Evolutionary conservation across 805 yeast genomes (phyloP).

Genomic region (Ogataea thermomethanolica): DNA sequence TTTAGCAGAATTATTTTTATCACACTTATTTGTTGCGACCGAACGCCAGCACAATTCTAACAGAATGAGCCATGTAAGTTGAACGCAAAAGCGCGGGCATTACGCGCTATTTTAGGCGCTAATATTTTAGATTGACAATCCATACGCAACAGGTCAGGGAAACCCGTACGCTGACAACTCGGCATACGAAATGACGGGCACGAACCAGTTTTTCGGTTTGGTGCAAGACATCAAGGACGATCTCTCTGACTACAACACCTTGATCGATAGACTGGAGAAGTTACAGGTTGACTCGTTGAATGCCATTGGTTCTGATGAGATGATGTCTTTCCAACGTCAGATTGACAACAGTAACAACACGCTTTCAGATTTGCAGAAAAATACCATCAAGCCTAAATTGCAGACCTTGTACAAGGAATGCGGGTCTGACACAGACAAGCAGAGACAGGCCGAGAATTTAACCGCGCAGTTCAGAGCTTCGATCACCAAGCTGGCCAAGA

Average conservation of each 20-base stretch:
- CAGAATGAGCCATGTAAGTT: slow-evolving; percentile 17
- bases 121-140: slow-evolving; percentile 20
- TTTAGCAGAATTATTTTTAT: slow-evolving; percentile 8
- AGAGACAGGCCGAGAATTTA: slow-evolving; percentile 85
- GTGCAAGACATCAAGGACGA: slow-evolving; percentile 66
- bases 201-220: slow-evolving; percentile 59
- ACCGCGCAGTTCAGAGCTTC: slow-evolving; percentile 81
- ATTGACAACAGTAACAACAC: slow-evolving; percentile 75
- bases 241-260: slow-evolving; percentile 65
- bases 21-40: slow-evolving; percentile 5
- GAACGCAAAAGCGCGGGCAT: slow-evolving; percentile 4
- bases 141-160: slow-evolving; percentile 25
- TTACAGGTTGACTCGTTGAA: slow-evolving; percentile 68
- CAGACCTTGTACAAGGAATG: slow-evolving; percentile 72
- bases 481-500: slow-evolving; percentile 81
- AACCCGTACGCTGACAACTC: slow-evolving; percentile 20
- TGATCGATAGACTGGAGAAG: slow-evolving; percentile 65
- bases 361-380: slow-evolving; percentile 70
- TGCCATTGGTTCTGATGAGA: slow-evolving; percentile 70
- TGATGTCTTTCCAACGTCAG: slow-evolving; percentile 65
- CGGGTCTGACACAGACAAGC: slow-evolving; percentile 71
- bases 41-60: background rate
- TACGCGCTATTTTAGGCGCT: slow-evolving; percentile 6
- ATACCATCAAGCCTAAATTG: slow-evolving; percentile 67
- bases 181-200: slow-evolving; percentile 21